Percentiles rank a stretch among this genome's conserved stretches.
Evolutionary conservation across 306 rosid genomes (phyloP).

Genomic region (Citrullus mucosospermus): DNA sequence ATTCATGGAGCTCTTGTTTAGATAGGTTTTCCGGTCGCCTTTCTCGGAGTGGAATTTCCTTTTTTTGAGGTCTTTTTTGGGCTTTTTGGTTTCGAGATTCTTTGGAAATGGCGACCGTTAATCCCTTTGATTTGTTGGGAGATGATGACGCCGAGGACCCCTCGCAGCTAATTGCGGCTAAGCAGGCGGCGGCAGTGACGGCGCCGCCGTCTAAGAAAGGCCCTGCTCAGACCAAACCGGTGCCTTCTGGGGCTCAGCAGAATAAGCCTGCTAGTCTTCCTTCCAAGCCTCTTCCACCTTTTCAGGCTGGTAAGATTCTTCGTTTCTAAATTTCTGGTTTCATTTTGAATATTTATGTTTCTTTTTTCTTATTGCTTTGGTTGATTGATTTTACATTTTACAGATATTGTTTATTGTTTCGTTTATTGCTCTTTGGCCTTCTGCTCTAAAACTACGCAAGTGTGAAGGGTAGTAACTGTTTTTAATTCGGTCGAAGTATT

Average conservation of each 20-base stretch:
- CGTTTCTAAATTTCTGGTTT: neutral
- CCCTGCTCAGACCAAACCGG: conserved; percentile 25
- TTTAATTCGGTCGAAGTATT: conserved; percentile 46
- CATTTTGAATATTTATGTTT: neutral
- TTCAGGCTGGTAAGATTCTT: conserved; percentile 59
- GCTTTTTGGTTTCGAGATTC: conserved; percentile 1
- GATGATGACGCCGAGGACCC: conserved; percentile 91
- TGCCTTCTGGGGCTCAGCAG: conserved; percentile 10
- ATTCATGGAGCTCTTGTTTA: conserved; percentile 30
- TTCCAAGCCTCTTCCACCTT: conserved; percentile 67
- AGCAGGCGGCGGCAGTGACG: conserved; percentile 29
- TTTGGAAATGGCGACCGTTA: conserved; percentile 55
- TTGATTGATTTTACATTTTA: neutral
- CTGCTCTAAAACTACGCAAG: neutral
- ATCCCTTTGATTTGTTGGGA: conserved; percentile 85
- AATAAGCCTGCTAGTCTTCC: conserved; percentile 58
- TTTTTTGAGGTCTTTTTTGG: neutral
- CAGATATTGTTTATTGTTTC: neutral
- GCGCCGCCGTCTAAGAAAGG: conserved; percentile 24
- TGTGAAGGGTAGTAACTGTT: neutral
- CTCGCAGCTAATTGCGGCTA: conserved; percentile 50
- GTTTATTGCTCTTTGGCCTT: neutral
- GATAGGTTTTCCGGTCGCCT: conserved; percentile 22
- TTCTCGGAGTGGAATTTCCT: conserved; percentile 7
- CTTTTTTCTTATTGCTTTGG: neutral